Conservation (phyloP, 768 basidiomycete species). For the Lactarius vividus region DNA sequence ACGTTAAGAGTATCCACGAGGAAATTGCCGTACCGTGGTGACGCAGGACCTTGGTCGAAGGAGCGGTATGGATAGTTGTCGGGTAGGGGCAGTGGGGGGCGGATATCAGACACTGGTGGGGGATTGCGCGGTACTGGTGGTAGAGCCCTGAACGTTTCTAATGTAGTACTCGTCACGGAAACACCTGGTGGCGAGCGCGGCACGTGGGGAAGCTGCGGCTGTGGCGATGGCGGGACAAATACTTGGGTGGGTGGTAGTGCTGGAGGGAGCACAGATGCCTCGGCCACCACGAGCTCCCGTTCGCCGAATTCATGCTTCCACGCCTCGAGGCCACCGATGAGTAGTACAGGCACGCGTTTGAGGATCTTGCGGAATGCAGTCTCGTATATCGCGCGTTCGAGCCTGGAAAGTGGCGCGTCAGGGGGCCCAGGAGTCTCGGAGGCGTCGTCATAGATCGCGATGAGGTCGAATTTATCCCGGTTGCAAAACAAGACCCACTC, state of each 20-base stretch:
- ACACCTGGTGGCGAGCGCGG: conserved; percentile 12
- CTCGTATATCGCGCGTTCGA: conserved; percentile 71
- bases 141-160: conserved; percentile 15
- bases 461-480: conserved; percentile 84
- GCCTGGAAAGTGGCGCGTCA: conserved; percentile 52
- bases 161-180: background rate
- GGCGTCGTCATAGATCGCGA: conserved; percentile 77
- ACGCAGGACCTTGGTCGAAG: conserved; percentile 40
- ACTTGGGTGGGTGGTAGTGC: conserved; percentile 4
- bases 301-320: conserved; percentile 67
- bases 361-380: conserved; percentile 68
- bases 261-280: conserved; percentile 1
- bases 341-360: conserved; percentile 73
- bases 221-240: conserved; percentile 8
- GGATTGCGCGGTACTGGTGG: conserved; percentile 21
- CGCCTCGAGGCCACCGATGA: conserved; percentile 80
- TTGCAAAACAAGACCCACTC: conserved; percentile 78
- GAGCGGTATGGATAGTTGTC: conserved; percentile 33
- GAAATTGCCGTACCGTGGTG: conserved; percentile 41
- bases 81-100: conserved; percentile 20
- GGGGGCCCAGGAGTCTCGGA: conserved; percentile 51
- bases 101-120: conserved; percentile 28
- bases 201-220: background rate
- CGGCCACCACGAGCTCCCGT: conserved; percentile 35
- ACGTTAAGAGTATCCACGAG: background rate